phyloP scores from a whole-genome alignment of 2,329 filamentous ascomycete species.

The Penicillium fuscoglaucum region DNA sequence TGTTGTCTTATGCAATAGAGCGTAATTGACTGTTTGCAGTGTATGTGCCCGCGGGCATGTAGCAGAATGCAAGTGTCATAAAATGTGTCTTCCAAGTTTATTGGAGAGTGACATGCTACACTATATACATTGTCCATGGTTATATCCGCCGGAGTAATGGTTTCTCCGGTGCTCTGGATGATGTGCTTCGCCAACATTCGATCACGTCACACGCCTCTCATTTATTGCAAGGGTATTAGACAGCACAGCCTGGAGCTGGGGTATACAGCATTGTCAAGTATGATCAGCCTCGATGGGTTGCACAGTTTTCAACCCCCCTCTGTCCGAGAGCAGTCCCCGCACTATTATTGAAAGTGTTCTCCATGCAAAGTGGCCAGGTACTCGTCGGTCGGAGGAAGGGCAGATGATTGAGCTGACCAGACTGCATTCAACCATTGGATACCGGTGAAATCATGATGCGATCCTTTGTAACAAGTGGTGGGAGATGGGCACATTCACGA shows the following conservation, averaged over 20 bases:
- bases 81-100: background rate
- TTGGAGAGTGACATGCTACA: background rate
- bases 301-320: no score
- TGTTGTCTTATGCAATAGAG: background rate
- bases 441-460: background rate
- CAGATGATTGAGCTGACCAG: background rate
- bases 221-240: background rate
- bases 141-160: background rate
- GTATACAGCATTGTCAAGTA: background rate
- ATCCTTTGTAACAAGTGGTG: background rate
- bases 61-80: background rate
- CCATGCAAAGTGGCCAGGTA: background rate
- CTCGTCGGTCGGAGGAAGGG: background rate
- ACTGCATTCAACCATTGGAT: background rate
- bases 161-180: conserved; percentile 22
- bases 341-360: background rate
- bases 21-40: background rate
- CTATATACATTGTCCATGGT: background rate
- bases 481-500: background rate
- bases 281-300: background rate
- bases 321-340: background rate
- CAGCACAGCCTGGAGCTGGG: background rate
- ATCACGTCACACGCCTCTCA: conserved; percentile 24
- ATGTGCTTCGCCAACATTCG: conserved; percentile 19
- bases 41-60: background rate